A percentile compares a stretch with the other conserved stretches of the same genome.
These are phyloP conservation scores for Calonectria crousiana DNA, from an alignment of 2,329 filamentous ascomycete species.

Conservation along the genomic window DNA sequence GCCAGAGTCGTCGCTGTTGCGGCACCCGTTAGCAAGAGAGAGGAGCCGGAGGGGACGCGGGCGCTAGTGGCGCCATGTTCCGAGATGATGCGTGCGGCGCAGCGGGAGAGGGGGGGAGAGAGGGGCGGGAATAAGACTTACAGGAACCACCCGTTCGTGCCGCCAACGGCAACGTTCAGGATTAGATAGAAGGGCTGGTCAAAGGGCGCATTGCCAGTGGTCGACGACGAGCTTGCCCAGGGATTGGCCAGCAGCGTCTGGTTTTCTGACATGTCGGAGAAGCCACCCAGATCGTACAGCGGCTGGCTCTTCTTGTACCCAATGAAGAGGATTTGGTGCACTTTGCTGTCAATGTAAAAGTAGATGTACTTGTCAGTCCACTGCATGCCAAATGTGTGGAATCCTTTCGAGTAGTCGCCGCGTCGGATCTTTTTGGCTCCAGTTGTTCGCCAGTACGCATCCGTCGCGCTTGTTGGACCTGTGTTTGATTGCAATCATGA, in stretches of 20 bases:
- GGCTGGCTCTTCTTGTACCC: conserved; percentile 48
- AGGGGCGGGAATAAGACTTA: conserved; percentile 38
- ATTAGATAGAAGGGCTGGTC: conserved; percentile 65
- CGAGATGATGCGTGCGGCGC: conserved; percentile 6
- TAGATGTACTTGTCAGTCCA: conserved; percentile 66
- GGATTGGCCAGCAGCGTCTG: conserved; percentile 56
- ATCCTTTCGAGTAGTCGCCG: conserved; percentile 54
- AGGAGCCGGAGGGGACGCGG: background rate
- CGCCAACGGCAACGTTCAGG: conserved; percentile 64
- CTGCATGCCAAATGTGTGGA: conserved; percentile 66
- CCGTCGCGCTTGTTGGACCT: conserved; percentile 42
- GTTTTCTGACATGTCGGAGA: conserved; percentile 55
- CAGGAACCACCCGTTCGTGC: conserved; percentile 62
- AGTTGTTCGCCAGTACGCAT: conserved; percentile 52
- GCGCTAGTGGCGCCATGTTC: background rate
- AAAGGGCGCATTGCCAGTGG: conserved; percentile 60
- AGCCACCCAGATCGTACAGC: conserved; percentile 58
- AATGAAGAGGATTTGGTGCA: conserved; percentile 54
- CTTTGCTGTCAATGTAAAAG: conserved; percentile 62
- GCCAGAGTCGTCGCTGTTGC: conserved; percentile 54
- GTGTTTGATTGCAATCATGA: background rate
- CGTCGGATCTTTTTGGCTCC: conserved; percentile 44
- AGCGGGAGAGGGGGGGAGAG: background rate
- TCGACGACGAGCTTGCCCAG: conserved; percentile 54
- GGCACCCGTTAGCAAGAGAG: background rate